These are phyloP conservation scores for Globisporangium apiculatum DNA, from an alignment of 352 stramenopile species.

Conservation along the genomic window DNA sequence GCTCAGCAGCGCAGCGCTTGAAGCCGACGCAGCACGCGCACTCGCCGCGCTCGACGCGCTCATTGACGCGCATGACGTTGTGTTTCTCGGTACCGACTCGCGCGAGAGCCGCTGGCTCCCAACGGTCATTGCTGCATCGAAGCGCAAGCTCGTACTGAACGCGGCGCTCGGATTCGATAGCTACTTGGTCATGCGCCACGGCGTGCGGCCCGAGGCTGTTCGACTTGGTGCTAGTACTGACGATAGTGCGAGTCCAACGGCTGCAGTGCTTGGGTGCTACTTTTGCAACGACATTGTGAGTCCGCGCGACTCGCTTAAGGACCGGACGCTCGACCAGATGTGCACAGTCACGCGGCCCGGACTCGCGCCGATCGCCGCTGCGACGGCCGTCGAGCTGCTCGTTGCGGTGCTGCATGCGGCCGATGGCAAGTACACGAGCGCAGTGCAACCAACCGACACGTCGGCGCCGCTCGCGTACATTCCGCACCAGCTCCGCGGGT, in stretches of 20 bases:
- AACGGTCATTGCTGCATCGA: conserved; percentile 91
- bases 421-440: conserved; percentile 56
- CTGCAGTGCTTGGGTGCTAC: conserved; percentile 91
- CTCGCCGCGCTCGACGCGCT: conserved; percentile 84
- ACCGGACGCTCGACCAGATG: conserved; percentile 99
- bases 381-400: conserved; percentile 95
- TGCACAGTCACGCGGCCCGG: conserved; percentile 98
- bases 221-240: background rate
- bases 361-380: conserved; percentile 88
- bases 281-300: conserved; percentile 99
- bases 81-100: conserved; percentile 98
- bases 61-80: conserved; percentile 91
- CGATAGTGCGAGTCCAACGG: background rate
- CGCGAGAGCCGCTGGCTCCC: conserved; percentile 98
- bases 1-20: conserved; percentile 47
- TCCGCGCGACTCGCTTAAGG: conserved; percentile 94
- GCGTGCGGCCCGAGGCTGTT: conserved; percentile 24
- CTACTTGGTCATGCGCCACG: conserved; percentile 98
- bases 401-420: conserved; percentile 94
- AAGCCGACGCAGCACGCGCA: conserved; percentile 55
- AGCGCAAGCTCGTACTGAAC: conserved; percentile 89
- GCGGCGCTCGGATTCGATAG: conserved; percentile 91
- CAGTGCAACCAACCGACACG: conserved; percentile 44
- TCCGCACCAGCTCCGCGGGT: conserved; percentile 95
- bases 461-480: conserved; percentile 74